Base-by-base conservation (phyloP, 176 grass and related monocot genomes). In the Thalia dealbata region DNA sequence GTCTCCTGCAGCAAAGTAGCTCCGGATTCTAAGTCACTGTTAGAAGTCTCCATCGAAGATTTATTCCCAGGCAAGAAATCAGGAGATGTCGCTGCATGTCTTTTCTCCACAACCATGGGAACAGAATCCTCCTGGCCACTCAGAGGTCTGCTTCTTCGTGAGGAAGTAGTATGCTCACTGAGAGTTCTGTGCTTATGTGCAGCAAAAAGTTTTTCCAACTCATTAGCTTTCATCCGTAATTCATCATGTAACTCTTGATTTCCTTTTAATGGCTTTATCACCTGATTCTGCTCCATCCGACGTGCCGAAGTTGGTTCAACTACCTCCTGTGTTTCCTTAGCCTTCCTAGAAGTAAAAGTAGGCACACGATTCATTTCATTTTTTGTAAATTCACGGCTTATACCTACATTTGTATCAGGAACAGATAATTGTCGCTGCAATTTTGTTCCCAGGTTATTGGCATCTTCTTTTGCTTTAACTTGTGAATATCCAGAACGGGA, bases 131-230 rank as follows among this genome's bases (percentile, higher is more conserved):
- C 78, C 52, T 77, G 80, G 21, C 72, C 28, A 70, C 81, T 86
- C 35, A 81, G 78, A 61, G 78, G 69, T 71, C 81, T 92, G 70
- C 80, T 81, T 88, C 90, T 91, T 70, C 90, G 78, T 61, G 85
- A 81, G 62, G 87, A 91, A 71, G 83, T 75, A 64, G 73, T 78
- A 55, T 78, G 80, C 52, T 86, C 84, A 75, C 29, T 82, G 18
- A 75, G 69, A 75, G 64, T 71, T 64, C 84, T 82, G 55, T 88
- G 78, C 78, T 99, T 93, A 69, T 93, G 90, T 44, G 85, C 90
- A 76, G 90, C 90, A 83, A 91, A 99, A 73, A 95, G 78, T 75
- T 95, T 99, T 81, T 99, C 90, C 81, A 99, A 81, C 64, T 95
- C 95, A 73, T 91, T 88, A 63, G 95, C 95, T 46, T 95, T 99